A percentile compares a stretch with the other conserved stretches of the same genome.
Evolutionary conservation across 2,329 filamentous ascomycete genomes (phyloP).

Genomic region (Dothideomycetes sp.): DNA sequence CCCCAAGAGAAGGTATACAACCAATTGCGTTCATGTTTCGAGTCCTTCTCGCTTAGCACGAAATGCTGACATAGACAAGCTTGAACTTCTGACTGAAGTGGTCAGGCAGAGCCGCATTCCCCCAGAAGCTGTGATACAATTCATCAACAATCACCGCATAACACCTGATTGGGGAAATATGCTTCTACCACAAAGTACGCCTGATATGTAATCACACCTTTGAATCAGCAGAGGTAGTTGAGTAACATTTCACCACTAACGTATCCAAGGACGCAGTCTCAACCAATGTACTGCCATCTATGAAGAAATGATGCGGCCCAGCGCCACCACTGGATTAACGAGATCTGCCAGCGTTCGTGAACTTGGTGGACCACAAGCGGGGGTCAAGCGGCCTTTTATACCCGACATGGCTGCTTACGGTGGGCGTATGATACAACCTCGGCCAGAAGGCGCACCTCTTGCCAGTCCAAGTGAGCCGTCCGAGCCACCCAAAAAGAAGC

Average conservation of each 20-base stretch:
- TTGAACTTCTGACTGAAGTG: conserved; percentile 39
- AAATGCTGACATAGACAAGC: conserved; percentile 13
- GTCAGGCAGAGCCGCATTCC: conserved; percentile 36
- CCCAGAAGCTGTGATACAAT: conserved; percentile 30
- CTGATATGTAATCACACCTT: too few species aligned
- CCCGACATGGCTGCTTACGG: conserved; percentile 19
- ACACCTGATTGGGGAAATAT: conserved; percentile 39
- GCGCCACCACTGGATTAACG: conserved; percentile 4
- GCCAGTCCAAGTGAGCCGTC: conserved; percentile 1
- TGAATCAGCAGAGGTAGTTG: neutral
- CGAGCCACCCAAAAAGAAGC: conserved; percentile 30
- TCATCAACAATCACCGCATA: conserved; percentile 32
- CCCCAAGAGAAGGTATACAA: conserved; percentile 8
- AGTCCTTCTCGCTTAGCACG: neutral
- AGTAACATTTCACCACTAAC: conserved; percentile 6
- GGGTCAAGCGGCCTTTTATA: conserved; percentile 17
- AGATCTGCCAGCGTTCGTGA: conserved; percentile 10
- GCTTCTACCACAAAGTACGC: conserved; percentile 38
- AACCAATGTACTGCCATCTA: conserved; percentile 20
- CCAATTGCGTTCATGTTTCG: too few species aligned
- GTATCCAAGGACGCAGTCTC: conserved; percentile 21
- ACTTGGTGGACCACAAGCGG: neutral
- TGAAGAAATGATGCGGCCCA: conserved; percentile 6
- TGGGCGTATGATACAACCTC: conserved; percentile 34
- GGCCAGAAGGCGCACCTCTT: conserved; percentile 19